phyloP scores from a whole-genome alignment of 2,329 filamentous ascomycete species.

The Annulohypoxylon truncatum region DNA sequence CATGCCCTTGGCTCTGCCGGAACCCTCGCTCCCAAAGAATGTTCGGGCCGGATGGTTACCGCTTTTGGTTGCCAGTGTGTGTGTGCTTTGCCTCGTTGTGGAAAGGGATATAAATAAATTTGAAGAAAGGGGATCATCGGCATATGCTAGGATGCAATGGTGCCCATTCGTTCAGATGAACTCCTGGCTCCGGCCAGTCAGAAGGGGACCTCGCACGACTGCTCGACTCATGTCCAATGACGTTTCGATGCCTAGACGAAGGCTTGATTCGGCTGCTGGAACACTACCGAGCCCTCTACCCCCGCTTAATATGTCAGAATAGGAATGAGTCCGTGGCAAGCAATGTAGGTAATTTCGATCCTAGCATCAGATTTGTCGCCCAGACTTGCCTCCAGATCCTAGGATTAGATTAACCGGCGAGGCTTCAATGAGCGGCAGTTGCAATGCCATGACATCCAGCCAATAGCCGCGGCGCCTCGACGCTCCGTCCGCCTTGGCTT shows the following conservation, averaged over 20 bases:
- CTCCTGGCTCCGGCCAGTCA: slow-evolving; percentile 14
- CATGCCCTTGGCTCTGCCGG: background rate
- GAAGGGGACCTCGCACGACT: slow-evolving; percentile 6
- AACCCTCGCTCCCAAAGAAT: slow-evolving; percentile 8
- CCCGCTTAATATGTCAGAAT: slow-evolving; percentile 45
- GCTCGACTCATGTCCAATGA: slow-evolving; percentile 22
- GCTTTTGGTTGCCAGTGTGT: background rate
- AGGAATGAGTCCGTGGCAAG: slow-evolving; percentile 39
- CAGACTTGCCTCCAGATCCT: slow-evolving; percentile 32
- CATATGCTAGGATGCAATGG: slow-evolving; percentile 17
- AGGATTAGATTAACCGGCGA: slow-evolving; percentile 47
- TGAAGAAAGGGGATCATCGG: slow-evolving; percentile 23
- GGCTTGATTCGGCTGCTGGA: slow-evolving; percentile 29
- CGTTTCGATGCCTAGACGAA: slow-evolving; percentile 31
- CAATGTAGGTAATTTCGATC: slow-evolving; percentile 48
- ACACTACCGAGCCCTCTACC: slow-evolving; percentile 41
- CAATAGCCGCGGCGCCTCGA: slow-evolving; percentile 42
- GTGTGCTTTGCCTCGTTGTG: slow-evolving; percentile 6
- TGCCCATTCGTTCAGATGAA: slow-evolving; percentile 9
- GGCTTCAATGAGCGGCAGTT: slow-evolving; percentile 47
- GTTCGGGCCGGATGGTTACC: slow-evolving; percentile 17
- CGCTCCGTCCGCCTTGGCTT: slow-evolving; percentile 46
- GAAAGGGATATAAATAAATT: slow-evolving; percentile 33
- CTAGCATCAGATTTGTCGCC: slow-evolving; percentile 45
- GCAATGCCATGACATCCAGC: slow-evolving; percentile 34